These are phyloP conservation scores for Solanum hybrid DNA, from an alignment of 305 asterid genomes.

Conservation along the genomic window DNA sequence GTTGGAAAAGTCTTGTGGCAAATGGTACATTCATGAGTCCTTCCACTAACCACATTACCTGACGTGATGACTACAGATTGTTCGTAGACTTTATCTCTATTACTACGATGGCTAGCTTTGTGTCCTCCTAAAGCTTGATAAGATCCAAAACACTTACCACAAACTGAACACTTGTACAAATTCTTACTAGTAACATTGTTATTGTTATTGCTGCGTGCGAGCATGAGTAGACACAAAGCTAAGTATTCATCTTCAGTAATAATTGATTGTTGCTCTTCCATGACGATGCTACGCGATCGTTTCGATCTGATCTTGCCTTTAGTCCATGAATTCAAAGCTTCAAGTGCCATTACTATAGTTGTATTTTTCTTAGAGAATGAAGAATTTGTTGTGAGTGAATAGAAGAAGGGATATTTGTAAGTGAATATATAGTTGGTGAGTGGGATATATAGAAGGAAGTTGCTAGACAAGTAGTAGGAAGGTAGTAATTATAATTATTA, in stretches of 20 bases:
- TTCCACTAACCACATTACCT: slow-evolving; percentile 18
- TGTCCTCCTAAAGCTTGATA: slow-evolving; percentile 90
- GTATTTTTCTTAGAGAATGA: neutral
- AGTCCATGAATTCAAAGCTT: slow-evolving; percentile 45
- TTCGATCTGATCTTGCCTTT: slow-evolving; percentile 31
- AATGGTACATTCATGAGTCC: slow-evolving; percentile 55
- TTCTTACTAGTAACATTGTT: neutral
- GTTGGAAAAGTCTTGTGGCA: slow-evolving; percentile 69
- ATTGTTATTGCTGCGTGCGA: slow-evolving; percentile 16
- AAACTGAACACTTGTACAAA: slow-evolving; percentile 51
- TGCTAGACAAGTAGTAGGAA: slow-evolving; percentile 57
- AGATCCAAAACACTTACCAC: slow-evolving; percentile 45
- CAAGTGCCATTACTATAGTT: slow-evolving; percentile 30
- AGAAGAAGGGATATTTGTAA: neutral
- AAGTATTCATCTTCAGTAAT: slow-evolving; percentile 33
- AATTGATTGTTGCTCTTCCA: slow-evolving; percentile 13
- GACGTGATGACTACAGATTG: slow-evolving; percentile 3
- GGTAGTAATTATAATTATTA: slow-evolving; percentile 12
- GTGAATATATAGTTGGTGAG: neutral
- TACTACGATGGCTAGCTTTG: slow-evolving; percentile 74
- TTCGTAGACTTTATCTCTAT: slow-evolving; percentile 4
- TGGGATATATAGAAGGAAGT: slow-evolving; percentile 32
- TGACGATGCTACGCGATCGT: slow-evolving; percentile 14
- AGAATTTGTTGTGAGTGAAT: neutral
- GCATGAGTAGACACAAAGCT: slow-evolving; percentile 35